Evolutionary conservation across 1,139 yeast species (phyloP), one percentile per base, ranked within the genome.

Genomic region (Candida sp.): DNA sequence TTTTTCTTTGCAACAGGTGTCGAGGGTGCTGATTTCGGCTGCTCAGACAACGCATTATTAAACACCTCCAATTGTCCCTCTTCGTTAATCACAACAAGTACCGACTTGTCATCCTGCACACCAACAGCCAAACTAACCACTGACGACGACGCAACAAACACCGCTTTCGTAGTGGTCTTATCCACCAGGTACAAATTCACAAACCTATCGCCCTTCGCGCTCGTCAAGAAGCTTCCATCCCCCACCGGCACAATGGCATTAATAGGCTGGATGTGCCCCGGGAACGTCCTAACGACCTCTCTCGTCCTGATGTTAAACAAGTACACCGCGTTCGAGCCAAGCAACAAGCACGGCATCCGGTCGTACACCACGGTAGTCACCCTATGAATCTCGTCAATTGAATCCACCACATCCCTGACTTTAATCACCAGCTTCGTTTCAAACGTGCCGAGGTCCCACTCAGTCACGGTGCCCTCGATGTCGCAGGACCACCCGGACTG

Each of bases 191-290:
- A 85, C 50, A 89, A 72, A 65, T 90, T 91, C 59, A 91, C 77
- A 64, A 90, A 90, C 59, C 97, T 79, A 66, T 92, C 98, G 54
- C 84, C 85, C 35, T 72, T 73, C 1, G 97, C 96, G 52, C 88
- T 83, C 1, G 94, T 84, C 49, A 89, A 64, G 57, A 89, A 80
- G 41, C 73, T 68, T 47, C 78, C 84, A 5, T 45, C 46, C 2
- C 66, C 58, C 12, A 80, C 64, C 5, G 80, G 68, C 32, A 75
- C 51, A 23, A 84, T 70, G 9, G 83, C 65, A 55, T 73, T 78
- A 39, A 89, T 77, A 3, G 90, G 85, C 34, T 89, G 81, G 33
- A 89, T 81, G 63, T 90, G 96, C 22, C 91, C 94, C 0, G 96
- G 92, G 63, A 81, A 84, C 1, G 85, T 77, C 57, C 71, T 72